Evolutionary conservation across 1,284 basidiomycete genomes (phyloP), one percentile per base, ranked within the genome.

Genomic region (Abortiporus biennis): DNA sequence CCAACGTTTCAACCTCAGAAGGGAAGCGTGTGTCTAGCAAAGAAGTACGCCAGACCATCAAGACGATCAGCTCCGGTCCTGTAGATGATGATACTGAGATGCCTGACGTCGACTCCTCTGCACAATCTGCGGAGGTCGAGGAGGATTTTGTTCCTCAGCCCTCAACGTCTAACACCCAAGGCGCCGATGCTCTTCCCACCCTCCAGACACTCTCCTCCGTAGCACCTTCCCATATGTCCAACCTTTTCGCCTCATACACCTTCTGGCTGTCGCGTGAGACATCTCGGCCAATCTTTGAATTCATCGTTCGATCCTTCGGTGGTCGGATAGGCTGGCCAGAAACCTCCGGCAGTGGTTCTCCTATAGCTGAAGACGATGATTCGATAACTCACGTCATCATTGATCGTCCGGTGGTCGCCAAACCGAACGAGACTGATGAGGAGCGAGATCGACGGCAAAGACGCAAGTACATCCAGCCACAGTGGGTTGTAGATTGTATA

Each of bases 401-500:
- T 53, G 96, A 99, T 64, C 78, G 96, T 44, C 96, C 96, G 1
- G 23, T 72, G 11, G 62, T 72, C 13, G 74, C 69, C 56, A 71
- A 55, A 49, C 52, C 58, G 21, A 63, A 71, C 38, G 79, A 80
- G 57, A 72, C 75, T 2, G 60, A 72, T 37, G 77, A 76, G 44
- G 77, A 85, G 54, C 71, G 76, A 49, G 77, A 83, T 54, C 72
- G 74, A 36, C 72, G 80, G 22, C 64, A 74, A 40, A 78, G 81
- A 59, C 76, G 94, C 54, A 91, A 90, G 54, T 92, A 89, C 65
- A 77, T 99, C 6, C 96, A 99, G 65, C 96, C 96, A 13, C 96
- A 99, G 64, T 99, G 96, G 95, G 78, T 98, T 21, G 89, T 94
- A 25, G 96, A 99, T 65, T 96, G 89, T 59, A 83, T 96, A 57